Conservation (phyloP, 192 early-diverging fungal genomes). For the Powellomyces hirtus region DNA sequence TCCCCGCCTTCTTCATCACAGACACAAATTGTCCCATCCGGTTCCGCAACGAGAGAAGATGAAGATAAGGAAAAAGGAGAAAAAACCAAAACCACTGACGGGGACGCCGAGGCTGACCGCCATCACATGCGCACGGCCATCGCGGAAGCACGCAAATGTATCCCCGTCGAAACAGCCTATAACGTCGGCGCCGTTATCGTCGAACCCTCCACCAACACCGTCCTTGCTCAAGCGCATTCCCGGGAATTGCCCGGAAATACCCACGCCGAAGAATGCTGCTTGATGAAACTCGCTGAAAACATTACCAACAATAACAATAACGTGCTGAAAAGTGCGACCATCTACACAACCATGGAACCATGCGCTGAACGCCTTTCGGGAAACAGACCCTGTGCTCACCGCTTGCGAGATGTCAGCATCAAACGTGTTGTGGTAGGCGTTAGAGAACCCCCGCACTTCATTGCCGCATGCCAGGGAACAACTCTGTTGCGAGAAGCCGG, state of each 20-base stretch:
- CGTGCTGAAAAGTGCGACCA: conserved; percentile 51
- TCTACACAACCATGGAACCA: conserved; percentile 99
- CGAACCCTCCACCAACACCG: conserved; percentile 1
- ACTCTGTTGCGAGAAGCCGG: conserved; percentile 64
- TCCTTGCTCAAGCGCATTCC: conserved; percentile 85
- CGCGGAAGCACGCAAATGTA: conserved; percentile 73
- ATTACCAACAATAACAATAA: not conserved
- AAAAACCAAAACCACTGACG: no score
- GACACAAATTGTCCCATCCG: no score
- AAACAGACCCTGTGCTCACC: conserved; percentile 70
- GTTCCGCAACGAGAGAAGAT: no score
- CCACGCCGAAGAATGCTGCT: conserved; percentile 90
- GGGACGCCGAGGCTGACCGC: not conserved
- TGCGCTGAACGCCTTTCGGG: conserved; percentile 75
- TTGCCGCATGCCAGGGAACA: conserved; percentile 73
- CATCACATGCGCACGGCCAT: conserved; percentile 75
- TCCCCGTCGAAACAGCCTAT: conserved; percentile 79
- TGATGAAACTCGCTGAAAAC: conserved; percentile 65
- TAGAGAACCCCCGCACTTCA: conserved; percentile 83
- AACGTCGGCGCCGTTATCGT: conserved; percentile 89
- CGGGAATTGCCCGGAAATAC: conserved; percentile 95
- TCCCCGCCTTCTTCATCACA: not conserved
- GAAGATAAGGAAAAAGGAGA: no score
- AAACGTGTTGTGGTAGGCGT: conserved; percentile 80
- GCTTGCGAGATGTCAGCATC: conserved; percentile 70